Evolutionary conservation across 2,329 filamentous ascomycete species (phyloP).

Genomic region (Sarocladium oryzae): DNA sequence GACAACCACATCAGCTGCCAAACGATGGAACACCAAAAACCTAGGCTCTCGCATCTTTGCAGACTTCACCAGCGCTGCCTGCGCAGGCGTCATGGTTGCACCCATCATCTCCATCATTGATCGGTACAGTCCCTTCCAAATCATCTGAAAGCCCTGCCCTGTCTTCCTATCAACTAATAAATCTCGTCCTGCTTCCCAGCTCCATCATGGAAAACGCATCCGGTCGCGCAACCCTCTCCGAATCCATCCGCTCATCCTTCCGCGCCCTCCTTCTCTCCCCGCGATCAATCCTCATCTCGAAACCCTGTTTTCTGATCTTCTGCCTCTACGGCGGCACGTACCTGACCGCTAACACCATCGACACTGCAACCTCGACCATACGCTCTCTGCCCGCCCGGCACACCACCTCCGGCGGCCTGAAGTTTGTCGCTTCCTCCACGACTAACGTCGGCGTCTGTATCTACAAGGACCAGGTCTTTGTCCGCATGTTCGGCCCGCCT

Average conservation of each 20-base stretch:
- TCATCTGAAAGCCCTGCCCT: too few relatives aligned
- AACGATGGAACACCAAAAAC: slow-evolving; percentile 69
- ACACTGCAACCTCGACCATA: slow-evolving; percentile 67
- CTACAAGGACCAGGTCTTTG: slow-evolving; percentile 85
- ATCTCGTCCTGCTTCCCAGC: too few relatives aligned
- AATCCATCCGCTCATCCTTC: slow-evolving; percentile 55
- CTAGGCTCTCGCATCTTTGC: slow-evolving; percentile 59
- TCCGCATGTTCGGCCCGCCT: slow-evolving; percentile 68
- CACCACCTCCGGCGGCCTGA: slow-evolving; percentile 68
- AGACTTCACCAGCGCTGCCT: slow-evolving; percentile 62
- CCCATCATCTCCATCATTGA: slow-evolving; percentile 86
- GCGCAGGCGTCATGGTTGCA: slow-evolving; percentile 70
- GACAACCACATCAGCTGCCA: neutral
- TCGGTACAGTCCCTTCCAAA: slow-evolving; percentile 50
- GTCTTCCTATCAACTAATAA: slow-evolving; percentile 8
- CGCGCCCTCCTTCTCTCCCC: slow-evolving; percentile 51
- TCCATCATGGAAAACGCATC: slow-evolving; percentile 80
- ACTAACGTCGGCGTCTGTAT: slow-evolving; percentile 82
- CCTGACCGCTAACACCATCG: slow-evolving; percentile 78
- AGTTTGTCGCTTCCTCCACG: slow-evolving; percentile 74
- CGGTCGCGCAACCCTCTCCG: slow-evolving; percentile 52
- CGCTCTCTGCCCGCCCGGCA: slow-evolving; percentile 47
- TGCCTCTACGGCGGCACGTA: slow-evolving; percentile 85
- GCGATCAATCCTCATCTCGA: slow-evolving; percentile 53
- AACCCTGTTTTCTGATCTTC: slow-evolving; percentile 63